Percentiles rank a stretch among this genome's conserved stretches.
phyloP scores from a whole-genome alignment of 306 rosid genomes.

The Rosa lucieae region DNA sequence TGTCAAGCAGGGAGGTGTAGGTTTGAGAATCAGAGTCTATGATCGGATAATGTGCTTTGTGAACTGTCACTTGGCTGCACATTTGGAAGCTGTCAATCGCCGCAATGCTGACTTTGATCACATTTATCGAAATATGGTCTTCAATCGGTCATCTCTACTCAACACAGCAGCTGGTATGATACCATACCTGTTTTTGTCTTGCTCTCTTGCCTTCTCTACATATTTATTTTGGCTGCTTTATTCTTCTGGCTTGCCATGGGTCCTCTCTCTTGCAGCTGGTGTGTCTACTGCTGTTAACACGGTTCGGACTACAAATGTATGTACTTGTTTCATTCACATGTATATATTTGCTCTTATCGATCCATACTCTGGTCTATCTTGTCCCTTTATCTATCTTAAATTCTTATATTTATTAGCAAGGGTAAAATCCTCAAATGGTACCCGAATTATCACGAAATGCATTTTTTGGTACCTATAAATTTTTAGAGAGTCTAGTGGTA shows the following conservation, averaged over 20 bases:
- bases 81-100: conserved; percentile 94
- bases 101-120: conserved; percentile 98
- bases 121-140: conserved; percentile 89
- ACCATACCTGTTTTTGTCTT: conserved; percentile 78
- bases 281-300: conserved; percentile 73
- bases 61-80: conserved; percentile 99
- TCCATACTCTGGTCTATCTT: not conserved
- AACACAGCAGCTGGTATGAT: conserved; percentile 91
- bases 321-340: conserved; percentile 2
- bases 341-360: not conserved
- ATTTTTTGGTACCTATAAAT: too few species aligned
- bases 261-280: conserved; percentile 89
- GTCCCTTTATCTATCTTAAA: conserved; percentile 2
- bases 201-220: conserved; percentile 89
- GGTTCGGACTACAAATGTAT: conserved; percentile 73
- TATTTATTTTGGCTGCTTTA: conserved; percentile 94
- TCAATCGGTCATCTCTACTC: conserved; percentile 83
- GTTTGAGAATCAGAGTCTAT: conserved; percentile 93
- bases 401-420: conserved; percentile 19
- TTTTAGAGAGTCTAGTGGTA: too few species aligned
- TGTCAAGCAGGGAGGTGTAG: conserved; percentile 90
- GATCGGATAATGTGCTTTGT: conserved; percentile 99
- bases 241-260: conserved; percentile 94
- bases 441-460: too few species aligned
- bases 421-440: too few species aligned